Conservation (phyloP, 352 stramenopile species). For the Blastocystis sp. region DNA sequence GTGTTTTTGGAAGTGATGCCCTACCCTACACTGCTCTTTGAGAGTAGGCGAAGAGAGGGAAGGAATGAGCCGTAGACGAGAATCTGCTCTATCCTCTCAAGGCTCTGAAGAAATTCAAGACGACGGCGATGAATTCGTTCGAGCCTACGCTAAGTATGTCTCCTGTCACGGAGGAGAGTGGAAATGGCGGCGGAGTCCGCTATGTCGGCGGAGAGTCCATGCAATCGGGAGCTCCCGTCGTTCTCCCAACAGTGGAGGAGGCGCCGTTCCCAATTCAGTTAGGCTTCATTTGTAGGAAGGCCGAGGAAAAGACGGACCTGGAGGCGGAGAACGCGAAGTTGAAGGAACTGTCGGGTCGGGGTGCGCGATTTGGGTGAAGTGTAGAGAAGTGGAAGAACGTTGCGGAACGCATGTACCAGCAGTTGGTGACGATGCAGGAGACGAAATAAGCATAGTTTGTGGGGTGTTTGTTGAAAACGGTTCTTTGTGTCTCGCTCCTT, state of each 20-base stretch:
- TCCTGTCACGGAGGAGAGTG: not conserved
- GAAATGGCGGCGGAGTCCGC: too few species aligned
- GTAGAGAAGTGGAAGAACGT: slow-evolving; percentile 49
- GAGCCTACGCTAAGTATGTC: slow-evolving; percentile 14
- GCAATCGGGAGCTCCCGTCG: too few species aligned
- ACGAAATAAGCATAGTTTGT: not conserved
- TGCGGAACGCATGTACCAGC: slow-evolving; percentile 23
- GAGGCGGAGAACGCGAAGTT: not conserved
- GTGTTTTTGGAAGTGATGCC: slow-evolving; percentile 44
- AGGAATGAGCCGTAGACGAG: slow-evolving; percentile 21
- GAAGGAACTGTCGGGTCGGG: slow-evolving; percentile 18
- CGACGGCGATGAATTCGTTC: slow-evolving; percentile 12
- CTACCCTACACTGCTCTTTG: slow-evolving; percentile 57
- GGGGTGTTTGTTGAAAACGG: slow-evolving; percentile 9
- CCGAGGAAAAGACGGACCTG: not conserved
- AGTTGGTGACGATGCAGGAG: not conserved
- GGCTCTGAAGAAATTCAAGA: slow-evolving; percentile 47
- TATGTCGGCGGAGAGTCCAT: too few species aligned
- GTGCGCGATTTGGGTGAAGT: not conserved
- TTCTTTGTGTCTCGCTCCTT: not conserved
- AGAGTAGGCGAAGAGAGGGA: not conserved
- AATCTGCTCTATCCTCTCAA: slow-evolving; percentile 41
- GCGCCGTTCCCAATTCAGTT: too few species aligned
- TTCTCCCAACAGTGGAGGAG: too few species aligned
- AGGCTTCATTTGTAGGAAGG: too few species aligned